phyloP scores from a whole-genome alignment of 208 protist genomes.

The Leishmania braziliensis region DNA sequence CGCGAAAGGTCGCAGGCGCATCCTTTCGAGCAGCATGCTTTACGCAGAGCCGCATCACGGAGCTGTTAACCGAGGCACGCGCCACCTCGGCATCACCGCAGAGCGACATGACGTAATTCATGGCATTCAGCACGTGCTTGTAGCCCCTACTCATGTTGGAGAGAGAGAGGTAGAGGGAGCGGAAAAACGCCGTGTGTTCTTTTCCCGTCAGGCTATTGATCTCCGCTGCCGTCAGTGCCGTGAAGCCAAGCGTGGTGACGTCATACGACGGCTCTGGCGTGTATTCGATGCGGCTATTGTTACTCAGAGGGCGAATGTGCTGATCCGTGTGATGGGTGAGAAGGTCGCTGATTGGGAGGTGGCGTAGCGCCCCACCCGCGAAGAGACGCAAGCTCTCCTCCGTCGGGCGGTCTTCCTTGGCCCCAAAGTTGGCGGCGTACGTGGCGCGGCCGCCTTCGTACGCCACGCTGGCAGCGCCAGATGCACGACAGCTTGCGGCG shows the following conservation, averaged over 20 bases:
- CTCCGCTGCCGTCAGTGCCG: conserved; percentile 50
- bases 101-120: conserved; percentile 89
- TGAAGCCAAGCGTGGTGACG: conserved; percentile 59
- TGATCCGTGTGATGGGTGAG: conserved; percentile 74
- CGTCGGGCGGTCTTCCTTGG: conserved; percentile 16
- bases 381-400: conserved; percentile 24
- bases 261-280: conserved; percentile 75
- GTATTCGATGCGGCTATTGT: conserved; percentile 89
- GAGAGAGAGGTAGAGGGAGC: conserved; percentile 33
- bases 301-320: conserved; percentile 88
- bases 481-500: conserved; percentile 2
- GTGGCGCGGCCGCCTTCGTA: conserved; percentile 16
- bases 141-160: conserved; percentile 27
- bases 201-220: conserved; percentile 54
- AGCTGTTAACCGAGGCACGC: conserved; percentile 91
- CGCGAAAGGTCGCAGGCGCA: conserved; percentile 49
- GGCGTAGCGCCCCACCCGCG: conserved; percentile 22
- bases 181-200: conserved; percentile 38
- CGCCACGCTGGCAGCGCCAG: not conserved
- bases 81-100: conserved; percentile 71
- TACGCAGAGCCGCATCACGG: conserved; percentile 89
- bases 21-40: conserved; percentile 63
- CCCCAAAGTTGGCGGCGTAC: conserved; percentile 15
- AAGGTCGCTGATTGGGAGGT: conserved; percentile 42
- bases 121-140: conserved; percentile 59